Evolutionary conservation across 2,329 filamentous ascomycete species (phyloP).

Genomic region (Fusarium fracticaudum): DNA sequence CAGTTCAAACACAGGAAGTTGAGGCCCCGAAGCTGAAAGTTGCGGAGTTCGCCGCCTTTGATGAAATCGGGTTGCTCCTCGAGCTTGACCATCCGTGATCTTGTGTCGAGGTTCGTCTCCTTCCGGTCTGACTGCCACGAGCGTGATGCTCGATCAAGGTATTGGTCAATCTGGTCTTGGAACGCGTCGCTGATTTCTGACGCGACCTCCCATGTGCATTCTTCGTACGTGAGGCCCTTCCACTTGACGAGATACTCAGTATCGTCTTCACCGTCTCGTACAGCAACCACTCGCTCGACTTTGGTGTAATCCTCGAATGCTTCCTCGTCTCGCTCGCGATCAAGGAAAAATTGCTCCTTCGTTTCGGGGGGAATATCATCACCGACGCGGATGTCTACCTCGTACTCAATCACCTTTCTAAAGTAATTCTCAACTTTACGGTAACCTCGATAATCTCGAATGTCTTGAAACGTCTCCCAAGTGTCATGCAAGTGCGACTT

Average conservation of each 20-base stretch:
- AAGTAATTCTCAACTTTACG: constrained; percentile 96
- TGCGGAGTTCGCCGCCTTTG: constrained; percentile 82
- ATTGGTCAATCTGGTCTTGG: constrained; percentile 91
- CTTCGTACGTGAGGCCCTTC: constrained; percentile 93
- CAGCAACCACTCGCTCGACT: constrained; percentile 91
- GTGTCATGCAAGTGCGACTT: constrained; percentile 95
- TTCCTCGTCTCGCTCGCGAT: constrained; percentile 90
- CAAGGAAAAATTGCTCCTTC: constrained; percentile 93
- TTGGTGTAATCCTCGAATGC: constrained; percentile 89
- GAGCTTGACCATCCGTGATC: constrained; percentile 77
- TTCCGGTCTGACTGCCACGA: constrained; percentile 82
- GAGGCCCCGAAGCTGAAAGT: constrained; percentile 92
- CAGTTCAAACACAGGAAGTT: constrained; percentile 98
- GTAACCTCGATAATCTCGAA: constrained; percentile 82
- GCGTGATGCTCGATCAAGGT: constrained; percentile 82
- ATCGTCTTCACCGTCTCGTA: constrained; percentile 80
- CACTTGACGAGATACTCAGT: constrained; percentile 96
- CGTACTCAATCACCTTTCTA: constrained; percentile 81
- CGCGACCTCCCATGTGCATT: constrained; percentile 91
- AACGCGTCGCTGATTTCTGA: constrained; percentile 79
- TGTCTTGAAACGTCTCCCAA: constrained; percentile 84
- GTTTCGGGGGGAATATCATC: constrained; percentile 84
- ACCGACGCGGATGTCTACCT: constrained; percentile 80
- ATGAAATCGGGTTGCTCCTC: constrained; percentile 88
- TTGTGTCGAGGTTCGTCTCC: constrained; percentile 79